A percentile compares a stretch with the other conserved stretches of the same genome.
Conservation (phyloP, 352 stramenopile genomes). For the Phytophthora chlamydospora region DNA sequence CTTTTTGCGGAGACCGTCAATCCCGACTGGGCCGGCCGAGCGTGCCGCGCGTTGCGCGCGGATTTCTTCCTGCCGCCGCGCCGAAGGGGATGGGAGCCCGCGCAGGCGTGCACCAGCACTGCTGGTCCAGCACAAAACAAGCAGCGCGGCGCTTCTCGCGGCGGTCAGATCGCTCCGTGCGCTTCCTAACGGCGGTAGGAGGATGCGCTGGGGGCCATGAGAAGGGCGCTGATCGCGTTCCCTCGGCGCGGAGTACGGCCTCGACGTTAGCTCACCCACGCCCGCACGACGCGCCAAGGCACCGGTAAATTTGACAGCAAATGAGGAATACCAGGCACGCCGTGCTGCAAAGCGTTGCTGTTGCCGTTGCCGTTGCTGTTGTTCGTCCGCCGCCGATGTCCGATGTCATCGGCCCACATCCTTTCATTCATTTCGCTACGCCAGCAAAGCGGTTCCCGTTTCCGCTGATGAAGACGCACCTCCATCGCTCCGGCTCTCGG, state of each 20-base stretch:
- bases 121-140: no score
- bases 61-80: conserved; percentile 8
- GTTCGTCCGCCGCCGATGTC: not conserved
- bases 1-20: conserved; percentile 3
- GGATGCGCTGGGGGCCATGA: conserved; percentile 16
- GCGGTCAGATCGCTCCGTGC: conserved; percentile 1
- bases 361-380: conserved; percentile 10
- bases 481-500: conserved; percentile 23
- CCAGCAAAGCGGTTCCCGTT: not conserved
- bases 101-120: no score
- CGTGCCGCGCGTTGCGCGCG: not conserved
- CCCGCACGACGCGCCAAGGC: not conserved
- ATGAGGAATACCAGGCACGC: conserved; percentile 1
- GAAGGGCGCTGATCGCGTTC: conserved; percentile 7
- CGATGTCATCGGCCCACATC: conserved; percentile 9
- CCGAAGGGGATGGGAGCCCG: not conserved
- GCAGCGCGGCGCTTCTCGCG: not conserved
- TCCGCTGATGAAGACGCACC: conserved; percentile 24
- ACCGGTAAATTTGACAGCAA: conserved; percentile 16
- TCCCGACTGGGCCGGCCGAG: conserved; percentile 14
- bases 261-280: not conserved
- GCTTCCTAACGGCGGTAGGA: conserved; percentile 17
- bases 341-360: conserved; percentile 21
- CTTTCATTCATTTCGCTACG: conserved; percentile 21
- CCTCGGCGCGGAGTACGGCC: conserved; percentile 7